These are phyloP conservation scores for Pseudevernia furfuracea DNA, from an alignment of 495 filamentous ascomycete species.

Conservation along the genomic window DNA sequence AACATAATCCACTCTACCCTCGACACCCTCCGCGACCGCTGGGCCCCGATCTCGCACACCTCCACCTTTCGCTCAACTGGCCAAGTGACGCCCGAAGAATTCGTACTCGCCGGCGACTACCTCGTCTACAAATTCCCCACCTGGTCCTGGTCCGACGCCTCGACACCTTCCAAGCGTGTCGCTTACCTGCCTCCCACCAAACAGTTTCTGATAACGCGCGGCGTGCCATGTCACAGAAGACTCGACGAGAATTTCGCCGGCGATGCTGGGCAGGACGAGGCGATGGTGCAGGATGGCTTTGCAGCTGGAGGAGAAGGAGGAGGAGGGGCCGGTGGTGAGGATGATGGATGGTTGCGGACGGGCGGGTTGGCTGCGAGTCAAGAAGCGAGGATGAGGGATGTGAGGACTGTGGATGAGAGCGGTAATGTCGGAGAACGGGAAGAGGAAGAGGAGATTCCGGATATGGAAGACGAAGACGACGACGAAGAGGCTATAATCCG, in stretches of 20 bases:
- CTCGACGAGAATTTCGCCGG: conserved; percentile 91
- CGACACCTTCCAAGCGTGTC: conserved; percentile 65
- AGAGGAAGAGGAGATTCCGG: conserved; percentile 82
- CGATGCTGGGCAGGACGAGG: conserved; percentile 75
- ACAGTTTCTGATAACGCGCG: conserved; percentile 90
- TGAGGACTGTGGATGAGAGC: conserved; percentile 75
- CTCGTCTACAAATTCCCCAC: conserved; percentile 98
- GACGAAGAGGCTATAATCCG: conserved; percentile 96
- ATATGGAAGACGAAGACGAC: conserved; percentile 97
- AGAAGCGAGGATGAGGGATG: conserved; percentile 67
- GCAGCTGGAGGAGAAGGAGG: conserved; percentile 42
- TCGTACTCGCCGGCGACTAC: conserved; percentile 91
- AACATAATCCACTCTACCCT: conserved; percentile 41
- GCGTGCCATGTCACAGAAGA: conserved; percentile 84
- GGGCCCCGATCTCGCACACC: conserved; percentile 76
- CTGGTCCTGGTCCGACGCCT: conserved; percentile 94
- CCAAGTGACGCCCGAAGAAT: conserved; percentile 96
- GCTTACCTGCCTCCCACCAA: conserved; percentile 79
- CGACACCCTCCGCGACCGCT: conserved; percentile 78
- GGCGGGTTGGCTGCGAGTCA: conserved; percentile 54
- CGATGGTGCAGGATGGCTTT: conserved; percentile 71
- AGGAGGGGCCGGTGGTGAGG: conserved; percentile 51
- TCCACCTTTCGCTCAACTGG: conserved; percentile 91
- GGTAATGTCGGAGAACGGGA: conserved; percentile 67
- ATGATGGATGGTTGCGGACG: conserved; percentile 87